phyloP scores from a whole-genome alignment of 2,329 filamentous ascomycete species.

The Gaeumannomyces tritici region DNA sequence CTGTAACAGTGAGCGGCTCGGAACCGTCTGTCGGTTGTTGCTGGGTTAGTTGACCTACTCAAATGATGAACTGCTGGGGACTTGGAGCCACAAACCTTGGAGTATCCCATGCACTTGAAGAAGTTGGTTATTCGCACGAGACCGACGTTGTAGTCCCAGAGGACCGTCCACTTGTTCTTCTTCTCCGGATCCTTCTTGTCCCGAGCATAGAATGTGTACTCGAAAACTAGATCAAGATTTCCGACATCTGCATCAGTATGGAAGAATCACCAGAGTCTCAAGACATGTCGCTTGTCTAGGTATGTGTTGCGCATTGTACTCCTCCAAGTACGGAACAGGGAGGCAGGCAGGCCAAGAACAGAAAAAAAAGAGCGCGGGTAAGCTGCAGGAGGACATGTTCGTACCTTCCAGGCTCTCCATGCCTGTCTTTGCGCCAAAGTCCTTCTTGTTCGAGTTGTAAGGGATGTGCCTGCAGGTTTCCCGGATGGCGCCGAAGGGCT shows the following conservation, averaged over 20 bases:
- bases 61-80: neutral
- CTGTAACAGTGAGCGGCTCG: slow-evolving; percentile 68
- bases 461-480: slow-evolving; percentile 69
- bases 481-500: slow-evolving; percentile 53
- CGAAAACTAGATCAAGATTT: slow-evolving; percentile 50
- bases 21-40: slow-evolving; percentile 60
- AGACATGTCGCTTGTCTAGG: neutral
- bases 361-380: neutral
- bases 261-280: neutral
- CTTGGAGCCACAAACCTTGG: slow-evolving; percentile 56
- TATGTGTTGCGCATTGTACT: neutral
- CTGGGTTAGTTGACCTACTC: neutral
- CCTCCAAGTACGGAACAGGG: neutral
- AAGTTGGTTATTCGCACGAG: slow-evolving; percentile 90
- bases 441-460: slow-evolving; percentile 90
- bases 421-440: slow-evolving; percentile 77
- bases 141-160: slow-evolving; percentile 97
- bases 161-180: slow-evolving; percentile 58
- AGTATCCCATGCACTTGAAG: slow-evolving; percentile 82
- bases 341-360: neutral
- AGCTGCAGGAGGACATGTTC: slow-evolving; percentile 8
- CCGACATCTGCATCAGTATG: neutral
- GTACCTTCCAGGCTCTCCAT: slow-evolving; percentile 82
- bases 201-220: slow-evolving; percentile 71
- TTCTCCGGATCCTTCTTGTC: slow-evolving; percentile 35